phyloP scores from a whole-genome alignment of 495 filamentous ascomycete genomes.

The Podospora sp. region DNA sequence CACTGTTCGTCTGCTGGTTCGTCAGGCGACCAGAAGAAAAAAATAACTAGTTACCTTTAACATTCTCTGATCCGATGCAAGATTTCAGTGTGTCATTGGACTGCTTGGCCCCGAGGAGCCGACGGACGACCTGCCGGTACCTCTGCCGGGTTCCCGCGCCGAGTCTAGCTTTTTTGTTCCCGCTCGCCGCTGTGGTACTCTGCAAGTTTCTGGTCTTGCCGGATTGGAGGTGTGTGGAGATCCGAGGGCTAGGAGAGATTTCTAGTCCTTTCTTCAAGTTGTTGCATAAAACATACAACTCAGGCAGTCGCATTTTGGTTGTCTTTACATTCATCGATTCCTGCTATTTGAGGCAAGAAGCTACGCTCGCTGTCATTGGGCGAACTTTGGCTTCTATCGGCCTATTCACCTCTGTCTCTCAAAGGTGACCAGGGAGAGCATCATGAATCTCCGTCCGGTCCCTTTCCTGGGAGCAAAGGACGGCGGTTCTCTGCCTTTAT shows the following conservation, averaged over 20 bases:
- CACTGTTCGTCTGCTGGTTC: not conserved
- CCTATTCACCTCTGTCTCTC: not conserved
- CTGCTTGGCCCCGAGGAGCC: not conserved
- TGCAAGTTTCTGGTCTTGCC: too few species aligned
- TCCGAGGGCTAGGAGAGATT: not conserved
- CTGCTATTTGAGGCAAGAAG: not conserved
- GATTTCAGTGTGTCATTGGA: slow-evolving; percentile 9
- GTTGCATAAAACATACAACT: not conserved
- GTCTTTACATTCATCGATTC: slow-evolving; percentile 6
- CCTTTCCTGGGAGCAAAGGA: not conserved
- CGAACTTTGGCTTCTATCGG: not conserved
- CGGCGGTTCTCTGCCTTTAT: not conserved
- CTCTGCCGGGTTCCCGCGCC: not conserved
- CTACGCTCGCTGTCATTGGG: not conserved
- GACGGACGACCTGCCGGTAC: not conserved
- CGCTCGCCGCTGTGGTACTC: too few species aligned
- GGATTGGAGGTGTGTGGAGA: not conserved
- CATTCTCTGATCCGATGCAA: not conserved
- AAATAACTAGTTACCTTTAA: not conserved
- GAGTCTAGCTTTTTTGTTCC: not conserved
- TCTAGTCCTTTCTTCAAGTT: not conserved
- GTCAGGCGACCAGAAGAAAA: slow-evolving; percentile 2
- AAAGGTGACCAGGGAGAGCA: not conserved
- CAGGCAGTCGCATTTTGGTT: not conserved
- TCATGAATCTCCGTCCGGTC: not conserved